Evolutionary conservation across 306 rosid genomes (phyloP), one percentile per base, ranked within the genome.

Genomic region (Ormosia semicastrata): DNA sequence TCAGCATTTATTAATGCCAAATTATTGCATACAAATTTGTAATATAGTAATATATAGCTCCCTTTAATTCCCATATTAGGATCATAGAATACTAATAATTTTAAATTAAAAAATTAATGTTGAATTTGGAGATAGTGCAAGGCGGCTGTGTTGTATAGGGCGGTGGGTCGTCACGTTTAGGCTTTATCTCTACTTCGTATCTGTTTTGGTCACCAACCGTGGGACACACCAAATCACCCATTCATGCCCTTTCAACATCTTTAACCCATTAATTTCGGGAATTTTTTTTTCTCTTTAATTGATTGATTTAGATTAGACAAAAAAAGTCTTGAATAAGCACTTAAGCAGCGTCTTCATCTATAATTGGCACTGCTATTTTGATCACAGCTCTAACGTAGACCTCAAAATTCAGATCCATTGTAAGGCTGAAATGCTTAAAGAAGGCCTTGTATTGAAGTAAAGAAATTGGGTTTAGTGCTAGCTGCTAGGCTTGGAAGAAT

Each of bases 131-230:
- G 59, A 66, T 57, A 75, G 83, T 86, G 88, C 88, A 65, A 37
- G 94, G 86, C 90, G 86, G 93, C 91, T 71, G 49, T 56, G 57
- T 3, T n/a, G 29, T 13, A n/a, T 59, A 18, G 71, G 76, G 44
- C 39, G 82, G 71, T 59, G 76, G 84, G 78, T 81, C 73, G 73
- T 75, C 70, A 36, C 10, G 14, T 72, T 66, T 83, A 40, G 83
- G 58, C 47, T 54, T 40, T 66, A 14, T 29, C 62, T 77, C 53
- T 39, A 43, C 39, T 79, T 71, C 63, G 63, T 53, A 81, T 83
- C 87, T 50, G 77, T 17, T 89, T 89, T 75, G 92, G 89, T 85
- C 83, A 88, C 88, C 92, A 87, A 88, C 76, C 53, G 8, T 83
- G 68, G 97, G 93, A 8, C 92, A 56, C 85, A 78, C 87, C 86